phyloP scores from a whole-genome alignment of 2,329 filamentous ascomycete species.

The Fusarium siculi region DNA sequence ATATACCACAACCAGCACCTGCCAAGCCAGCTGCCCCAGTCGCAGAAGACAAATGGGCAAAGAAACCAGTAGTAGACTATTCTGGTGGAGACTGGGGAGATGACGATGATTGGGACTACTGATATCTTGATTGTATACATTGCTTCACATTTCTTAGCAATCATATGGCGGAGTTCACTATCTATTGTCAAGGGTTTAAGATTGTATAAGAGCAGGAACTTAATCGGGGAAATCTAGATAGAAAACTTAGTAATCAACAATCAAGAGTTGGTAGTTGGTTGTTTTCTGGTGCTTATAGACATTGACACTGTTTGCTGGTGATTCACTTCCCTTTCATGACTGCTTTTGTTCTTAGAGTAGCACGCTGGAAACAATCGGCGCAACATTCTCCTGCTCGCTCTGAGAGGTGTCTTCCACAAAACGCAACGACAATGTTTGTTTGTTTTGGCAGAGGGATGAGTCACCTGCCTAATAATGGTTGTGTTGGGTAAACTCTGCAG shows the following conservation, averaged over 20 bases:
- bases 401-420: background rate
- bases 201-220: constrained; percentile 9
- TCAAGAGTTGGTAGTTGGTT: background rate
- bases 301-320: background rate
- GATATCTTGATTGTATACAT: constrained; percentile 1
- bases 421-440: background rate
- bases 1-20: background rate
- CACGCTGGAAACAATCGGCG: background rate
- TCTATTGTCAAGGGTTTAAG: constrained; percentile 9
- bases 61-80: constrained; percentile 40
- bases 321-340: background rate
- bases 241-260: background rate
- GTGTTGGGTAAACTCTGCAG: background rate
- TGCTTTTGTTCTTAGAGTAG: background rate
- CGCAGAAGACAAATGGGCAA: constrained; percentile 40
- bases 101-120: constrained; percentile 44
- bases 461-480: background rate
- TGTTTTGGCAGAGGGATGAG: background rate
- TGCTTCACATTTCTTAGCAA: constrained; percentile 11
- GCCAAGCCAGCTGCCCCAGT: background rate
- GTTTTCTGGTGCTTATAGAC: background rate
- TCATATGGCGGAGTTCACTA: constrained; percentile 12
- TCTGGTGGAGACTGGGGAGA: constrained; percentile 44
- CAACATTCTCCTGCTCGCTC: background rate
- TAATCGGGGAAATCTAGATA: constrained; percentile 3